phyloP scores from a whole-genome alignment of 2,329 filamentous ascomycete species.

The Akanthomyces dipterigenus region DNA sequence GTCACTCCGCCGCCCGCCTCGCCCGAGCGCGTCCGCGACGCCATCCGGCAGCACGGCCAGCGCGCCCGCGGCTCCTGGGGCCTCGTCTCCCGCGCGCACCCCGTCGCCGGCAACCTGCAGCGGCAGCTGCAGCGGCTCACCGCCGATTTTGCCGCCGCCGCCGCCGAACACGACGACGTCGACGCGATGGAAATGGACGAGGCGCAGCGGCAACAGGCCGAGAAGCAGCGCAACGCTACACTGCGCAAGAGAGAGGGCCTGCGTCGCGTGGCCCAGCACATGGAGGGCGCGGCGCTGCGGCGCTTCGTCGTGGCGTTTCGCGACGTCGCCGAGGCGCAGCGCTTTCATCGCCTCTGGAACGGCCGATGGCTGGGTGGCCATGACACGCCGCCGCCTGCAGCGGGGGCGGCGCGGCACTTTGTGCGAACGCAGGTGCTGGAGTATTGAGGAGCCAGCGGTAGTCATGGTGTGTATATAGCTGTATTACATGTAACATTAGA shows the following conservation, averaged over 20 bases:
- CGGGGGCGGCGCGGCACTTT: background rate
- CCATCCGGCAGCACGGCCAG: slow-evolving; percentile 36
- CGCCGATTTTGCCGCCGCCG: background rate
- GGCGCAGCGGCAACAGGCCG: background rate
- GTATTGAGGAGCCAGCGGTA: background rate
- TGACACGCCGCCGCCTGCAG: background rate
- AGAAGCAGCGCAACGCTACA: background rate
- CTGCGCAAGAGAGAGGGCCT: background rate
- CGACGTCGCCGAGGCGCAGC: slow-evolving; percentile 27
- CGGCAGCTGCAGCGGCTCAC: background rate
- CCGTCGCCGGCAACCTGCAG: slow-evolving; percentile 10
- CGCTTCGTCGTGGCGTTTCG: slow-evolving; percentile 29
- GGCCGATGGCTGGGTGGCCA: slow-evolving; percentile 22
- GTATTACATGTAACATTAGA: background rate
- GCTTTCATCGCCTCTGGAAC: slow-evolving; percentile 38
- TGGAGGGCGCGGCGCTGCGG: background rate
- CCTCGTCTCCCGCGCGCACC: slow-evolving; percentile 15
- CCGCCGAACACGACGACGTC: background rate
- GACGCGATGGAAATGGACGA: background rate
- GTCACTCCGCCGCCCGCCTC: slow-evolving; percentile 21
- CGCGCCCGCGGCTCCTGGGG: slow-evolving; percentile 25
- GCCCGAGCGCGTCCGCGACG: slow-evolving; percentile 27
- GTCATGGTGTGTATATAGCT: background rate
- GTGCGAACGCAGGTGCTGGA: slow-evolving; percentile 8
- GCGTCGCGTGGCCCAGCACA: slow-evolving; percentile 1